Evolutionary conservation across 352 stramenopile genomes (phyloP), one percentile per base, ranked within the genome.

Genomic region (Phytophthora lateralis): DNA sequence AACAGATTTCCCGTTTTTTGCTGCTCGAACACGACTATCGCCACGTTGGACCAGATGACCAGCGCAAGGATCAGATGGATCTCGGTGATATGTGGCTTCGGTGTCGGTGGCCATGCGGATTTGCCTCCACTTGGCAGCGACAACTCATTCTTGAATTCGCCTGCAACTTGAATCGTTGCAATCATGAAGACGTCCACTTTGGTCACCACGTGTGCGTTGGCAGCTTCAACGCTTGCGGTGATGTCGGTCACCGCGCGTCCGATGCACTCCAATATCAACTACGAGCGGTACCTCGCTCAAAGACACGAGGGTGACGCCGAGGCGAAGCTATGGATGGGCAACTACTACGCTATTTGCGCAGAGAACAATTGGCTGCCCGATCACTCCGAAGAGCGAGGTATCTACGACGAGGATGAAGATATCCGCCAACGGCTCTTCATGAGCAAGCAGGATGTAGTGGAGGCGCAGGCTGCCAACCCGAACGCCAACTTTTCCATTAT

Each of bases 401-500:
- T 47, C 35, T 38, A 69, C 8, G 69, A 71, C 38, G 14, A 59
- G 21, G 68, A 76, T n/a, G 67, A 75, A 58, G 52, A 67, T 43
- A 32, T 66, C 15, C 50, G 54, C 10, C 66, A 77, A 42, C 70
- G 73, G 10, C 65, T 79, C 46, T 72, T 70, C 62, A 37, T 75
- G 54, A 69, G 66, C 54, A 74, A 75, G 44, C 51, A 74, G 27
- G 44, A 71, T 14, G 55, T 79, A 12, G 18, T 64, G 14, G 32
- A 63, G 26, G 55, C 66, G 0, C 41, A 72, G 20, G 45, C 54
- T 9, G 43, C 46, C 4, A 75, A 80, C 58, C 71, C 75, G 10
- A 44, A 75, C 29, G 75, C 73, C 21, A 55, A 63, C 17, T 85
- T 85, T 53, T 76, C 66, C 4, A 73, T 68, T 18, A 67, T 76